These are phyloP conservation scores for Leucocoprinus sp. DNA, from an alignment of 768 basidiomycete genomes.

Conservation along the genomic window DNA sequence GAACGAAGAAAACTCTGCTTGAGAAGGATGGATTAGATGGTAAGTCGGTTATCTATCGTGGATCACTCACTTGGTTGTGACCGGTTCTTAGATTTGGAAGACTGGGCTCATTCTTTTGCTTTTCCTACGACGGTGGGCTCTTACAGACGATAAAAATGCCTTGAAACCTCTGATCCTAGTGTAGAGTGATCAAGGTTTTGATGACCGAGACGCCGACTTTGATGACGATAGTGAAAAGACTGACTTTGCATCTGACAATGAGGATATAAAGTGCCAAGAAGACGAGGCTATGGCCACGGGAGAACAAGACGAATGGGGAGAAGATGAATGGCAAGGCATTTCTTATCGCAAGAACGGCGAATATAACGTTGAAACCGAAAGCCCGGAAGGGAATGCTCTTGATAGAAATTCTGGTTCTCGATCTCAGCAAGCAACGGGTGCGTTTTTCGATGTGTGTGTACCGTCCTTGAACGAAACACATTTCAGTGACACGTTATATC, in stretches of 20 bases:
- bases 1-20: constrained; percentile 34
- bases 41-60: constrained; percentile 23
- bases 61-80: not conserved
- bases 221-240: constrained; percentile 21
- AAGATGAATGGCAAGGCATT: constrained; percentile 30
- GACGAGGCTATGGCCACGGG: too few species aligned
- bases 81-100: constrained; percentile 39
- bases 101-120: constrained; percentile 36
- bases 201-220: constrained; percentile 17
- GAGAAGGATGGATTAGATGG: constrained; percentile 84
- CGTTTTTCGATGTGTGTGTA: constrained; percentile 8
- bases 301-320: constrained; percentile 13
- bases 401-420: constrained; percentile 7
- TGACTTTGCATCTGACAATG: constrained; percentile 3
- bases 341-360: constrained; percentile 9
- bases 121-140: constrained; percentile 9
- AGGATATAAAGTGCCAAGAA: constrained; percentile 11
- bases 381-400: constrained; percentile 13
- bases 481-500: constrained; percentile 48
- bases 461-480: not conserved
- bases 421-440: not conserved
- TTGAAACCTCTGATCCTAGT: not conserved
- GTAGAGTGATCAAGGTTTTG: constrained; percentile 8
- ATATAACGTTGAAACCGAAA: constrained; percentile 10
- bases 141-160: constrained; percentile 8